Base-by-base conservation (phyloP, 257 asterid species). In the Solanum sejunctum region DNA sequence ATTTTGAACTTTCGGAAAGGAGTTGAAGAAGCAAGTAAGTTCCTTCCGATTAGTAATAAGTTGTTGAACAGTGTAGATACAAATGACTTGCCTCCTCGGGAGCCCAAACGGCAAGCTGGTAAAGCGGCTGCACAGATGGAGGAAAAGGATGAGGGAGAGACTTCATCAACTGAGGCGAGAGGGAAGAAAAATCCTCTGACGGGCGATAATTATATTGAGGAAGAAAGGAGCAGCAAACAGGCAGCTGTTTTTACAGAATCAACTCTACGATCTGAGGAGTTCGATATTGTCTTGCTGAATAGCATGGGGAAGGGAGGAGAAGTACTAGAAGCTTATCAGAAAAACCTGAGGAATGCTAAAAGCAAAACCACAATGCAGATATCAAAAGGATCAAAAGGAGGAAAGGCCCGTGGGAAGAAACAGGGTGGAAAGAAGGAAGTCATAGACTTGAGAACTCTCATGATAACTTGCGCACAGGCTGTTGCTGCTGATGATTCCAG, bases 401-500 rank as follows among this genome's bases (percentile, higher is more conserved):
- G 88, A 63, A 90, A 87, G 87, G 84, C 71, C 3, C 91, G 90
- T 5, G 85, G 90, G 23, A 92, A 92, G 90, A 90, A 85, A 85
- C 90, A 84, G 75, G 88, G 81, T 26, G 72, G 84, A 90, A 91
- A 89, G 81, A 89, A 87, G 52, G 92, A 93, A 83, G 93, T 90
- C 83, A 86, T 93, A 52, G 96, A 92, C 87, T 87, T 92, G 82
- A 86, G 91, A 85, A 86, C 92, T 60, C 95, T 91, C 58, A 85
- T 93, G 90, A 88, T 92, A 63, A 87, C 12, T 13, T 93, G 97
- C 58, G 94, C 97, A 3, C 93, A 93, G 28, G 89, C 93, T 67
- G 89, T 89, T 78, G 95, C 94, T 85, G 91, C 94, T 26, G 93
- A 89, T 41, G 93, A 91, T 85, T 86, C 77, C 60, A 64, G 80